phyloP scores from a whole-genome alignment of 2,329 filamentous ascomycete genomes.

The Fulvia fulva region DNA sequence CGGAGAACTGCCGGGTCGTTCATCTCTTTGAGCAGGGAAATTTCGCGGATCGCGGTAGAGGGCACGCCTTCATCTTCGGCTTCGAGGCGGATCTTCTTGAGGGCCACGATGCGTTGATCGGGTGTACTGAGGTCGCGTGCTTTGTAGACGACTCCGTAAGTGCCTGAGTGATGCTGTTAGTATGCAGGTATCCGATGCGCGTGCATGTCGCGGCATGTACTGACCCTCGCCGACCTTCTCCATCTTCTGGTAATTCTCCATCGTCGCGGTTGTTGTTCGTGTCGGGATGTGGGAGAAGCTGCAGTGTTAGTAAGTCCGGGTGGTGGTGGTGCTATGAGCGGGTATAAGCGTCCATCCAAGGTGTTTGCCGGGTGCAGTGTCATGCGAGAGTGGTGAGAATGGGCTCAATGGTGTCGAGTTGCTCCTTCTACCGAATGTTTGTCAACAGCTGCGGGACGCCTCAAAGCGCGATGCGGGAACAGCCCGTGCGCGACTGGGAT shows the following conservation, averaged over 20 bases:
- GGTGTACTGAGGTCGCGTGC: conserved; percentile 77
- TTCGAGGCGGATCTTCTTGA: conserved; percentile 94
- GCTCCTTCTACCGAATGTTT: conserved; percentile 1
- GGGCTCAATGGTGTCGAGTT: not conserved
- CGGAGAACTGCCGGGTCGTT: conserved; percentile 85
- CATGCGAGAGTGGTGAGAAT: not conserved
- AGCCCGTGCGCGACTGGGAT: not conserved
- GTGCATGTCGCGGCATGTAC: conserved; percentile 26
- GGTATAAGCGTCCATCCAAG: conserved; percentile 4
- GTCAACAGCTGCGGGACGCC: not conserved
- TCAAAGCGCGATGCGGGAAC: not conserved
- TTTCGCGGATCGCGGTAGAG: conserved; percentile 89
- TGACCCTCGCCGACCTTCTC: conserved; percentile 95
- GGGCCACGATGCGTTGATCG: conserved; percentile 75
- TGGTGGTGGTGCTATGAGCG: conserved; percentile 2
- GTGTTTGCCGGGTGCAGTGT: not conserved
- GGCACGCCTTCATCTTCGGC: conserved; percentile 93
- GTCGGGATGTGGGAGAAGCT: not conserved
- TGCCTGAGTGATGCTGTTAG: conserved; percentile 54
- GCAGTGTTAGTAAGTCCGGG: not conserved
- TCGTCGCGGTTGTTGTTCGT: conserved; percentile 5
- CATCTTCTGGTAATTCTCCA: conserved; percentile 76
- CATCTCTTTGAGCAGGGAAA: conserved; percentile 92
- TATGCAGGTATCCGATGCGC: not conserved
- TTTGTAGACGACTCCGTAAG: conserved; percentile 94